Evolutionary conservation across 2,329 filamentous ascomycete genomes (phyloP).

Genomic region (Arachnomyces sp.): DNA sequence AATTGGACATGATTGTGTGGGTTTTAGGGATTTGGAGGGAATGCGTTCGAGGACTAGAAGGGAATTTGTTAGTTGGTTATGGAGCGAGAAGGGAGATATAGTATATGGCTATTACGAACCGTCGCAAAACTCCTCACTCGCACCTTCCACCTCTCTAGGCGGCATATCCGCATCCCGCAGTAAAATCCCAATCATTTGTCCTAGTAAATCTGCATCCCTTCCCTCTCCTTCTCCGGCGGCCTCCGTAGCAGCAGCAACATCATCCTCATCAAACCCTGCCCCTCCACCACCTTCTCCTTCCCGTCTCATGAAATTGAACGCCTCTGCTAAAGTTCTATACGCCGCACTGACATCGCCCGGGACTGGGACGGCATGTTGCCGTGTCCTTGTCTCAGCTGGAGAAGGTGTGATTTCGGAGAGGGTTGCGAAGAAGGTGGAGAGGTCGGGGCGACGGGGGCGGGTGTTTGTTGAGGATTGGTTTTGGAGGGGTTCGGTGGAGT

Average conservation of each 20-base stretch:
- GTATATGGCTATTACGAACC: constrained; percentile 26
- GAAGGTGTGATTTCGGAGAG: constrained; percentile 52
- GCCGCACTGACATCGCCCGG: constrained; percentile 55
- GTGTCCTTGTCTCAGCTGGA: constrained; percentile 40
- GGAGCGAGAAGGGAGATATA: not conserved
- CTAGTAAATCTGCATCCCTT: constrained; percentile 35
- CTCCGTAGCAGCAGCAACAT: constrained; percentile 20
- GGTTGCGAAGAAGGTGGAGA: constrained; percentile 58
- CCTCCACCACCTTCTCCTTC: constrained; percentile 24
- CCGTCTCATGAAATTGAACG: constrained; percentile 51
- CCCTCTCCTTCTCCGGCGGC: constrained; percentile 28
- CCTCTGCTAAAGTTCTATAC: constrained; percentile 54
- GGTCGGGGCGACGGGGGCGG: constrained; percentile 51
- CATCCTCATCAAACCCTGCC: too few relatives aligned
- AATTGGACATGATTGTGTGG: constrained; percentile 50
- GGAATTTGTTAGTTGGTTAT: not conserved
- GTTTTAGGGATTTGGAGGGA: constrained; percentile 47
- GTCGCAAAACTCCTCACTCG: constrained; percentile 54
- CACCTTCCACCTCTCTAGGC: constrained; percentile 53
- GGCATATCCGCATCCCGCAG: constrained; percentile 51
- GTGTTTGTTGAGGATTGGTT: constrained; percentile 20
- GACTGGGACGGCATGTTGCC: constrained; percentile 52
- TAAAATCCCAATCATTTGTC: constrained; percentile 49
- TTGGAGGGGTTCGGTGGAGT: constrained; percentile 25
- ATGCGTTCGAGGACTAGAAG: constrained; percentile 49